A percentile compares a stretch with the other conserved stretches of the same genome.
Conservation (phyloP, 768 basidiomycete genomes). For the Kwoniella newhampshirensis region DNA sequence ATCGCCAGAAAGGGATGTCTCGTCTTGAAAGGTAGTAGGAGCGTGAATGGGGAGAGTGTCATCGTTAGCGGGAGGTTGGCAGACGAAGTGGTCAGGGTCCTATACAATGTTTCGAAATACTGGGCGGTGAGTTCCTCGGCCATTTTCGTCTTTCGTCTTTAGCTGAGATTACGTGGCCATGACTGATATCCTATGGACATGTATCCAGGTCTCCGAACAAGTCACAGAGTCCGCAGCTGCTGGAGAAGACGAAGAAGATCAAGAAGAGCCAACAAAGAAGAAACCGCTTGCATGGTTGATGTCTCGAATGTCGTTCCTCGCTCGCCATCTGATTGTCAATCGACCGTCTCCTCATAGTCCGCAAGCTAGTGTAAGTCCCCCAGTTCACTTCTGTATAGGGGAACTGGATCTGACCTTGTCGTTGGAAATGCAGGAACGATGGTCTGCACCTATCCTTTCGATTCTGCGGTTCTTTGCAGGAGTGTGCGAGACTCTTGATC, state of each 20-base stretch:
- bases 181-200: neutral
- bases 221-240: slow-evolving; percentile 29
- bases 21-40: slow-evolving; percentile 76
- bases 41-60: slow-evolving; percentile 69
- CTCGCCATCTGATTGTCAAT: slow-evolving; percentile 52
- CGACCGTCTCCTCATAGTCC: slow-evolving; percentile 36
- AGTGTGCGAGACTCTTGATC: slow-evolving; percentile 72
- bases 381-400: neutral
- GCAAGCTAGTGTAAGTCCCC: slow-evolving; percentile 16
- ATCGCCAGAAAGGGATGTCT: slow-evolving; percentile 70
- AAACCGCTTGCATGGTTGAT: slow-evolving; percentile 83
- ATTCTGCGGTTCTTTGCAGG: slow-evolving; percentile 92
- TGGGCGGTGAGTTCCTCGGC: slow-evolving; percentile 55
- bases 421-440: slow-evolving; percentile 62
- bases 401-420: neutral
- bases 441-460: slow-evolving; percentile 77
- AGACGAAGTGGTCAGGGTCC: slow-evolving; percentile 80
- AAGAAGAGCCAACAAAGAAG: slow-evolving; percentile 44
- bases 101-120: slow-evolving; percentile 88
- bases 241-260: slow-evolving; percentile 35
- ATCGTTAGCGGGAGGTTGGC: slow-evolving; percentile 44
- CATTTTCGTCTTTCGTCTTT: slow-evolving; percentile 35
- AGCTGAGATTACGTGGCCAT: neutral
- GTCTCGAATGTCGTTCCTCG: slow-evolving; percentile 86
- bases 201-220: neutral